A percentile compares a stretch with the other conserved stretches of the same genome.
phyloP scores from a whole-genome alignment of 2,329 filamentous ascomycete genomes.

The Cephalotrichum gorgonifer region DNA sequence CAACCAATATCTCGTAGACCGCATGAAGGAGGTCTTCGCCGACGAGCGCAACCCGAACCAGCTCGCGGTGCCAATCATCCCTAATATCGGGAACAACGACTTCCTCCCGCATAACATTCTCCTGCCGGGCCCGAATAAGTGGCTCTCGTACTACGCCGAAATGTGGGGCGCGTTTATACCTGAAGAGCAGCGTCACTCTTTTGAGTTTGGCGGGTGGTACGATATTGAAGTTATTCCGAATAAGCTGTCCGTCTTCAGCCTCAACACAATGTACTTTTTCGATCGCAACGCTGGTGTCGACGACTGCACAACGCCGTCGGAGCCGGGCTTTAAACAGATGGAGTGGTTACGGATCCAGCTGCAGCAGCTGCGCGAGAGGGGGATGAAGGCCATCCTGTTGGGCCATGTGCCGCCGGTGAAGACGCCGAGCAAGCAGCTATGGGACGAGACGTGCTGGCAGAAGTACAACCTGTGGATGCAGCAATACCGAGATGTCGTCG shows the following conservation, averaged over 20 bases:
- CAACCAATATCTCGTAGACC: constrained; percentile 66
- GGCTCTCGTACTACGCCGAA: constrained; percentile 65
- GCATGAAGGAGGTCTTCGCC: constrained; percentile 66
- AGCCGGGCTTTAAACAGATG: constrained; percentile 90
- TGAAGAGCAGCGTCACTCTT: constrained; percentile 82
- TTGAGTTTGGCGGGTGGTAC: constrained; percentile 91
- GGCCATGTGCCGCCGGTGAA: constrained; percentile 90
- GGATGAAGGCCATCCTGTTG: constrained; percentile 89
- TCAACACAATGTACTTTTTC: constrained; percentile 97
- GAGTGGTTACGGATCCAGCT: constrained; percentile 92
- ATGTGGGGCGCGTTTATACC: constrained; percentile 86
- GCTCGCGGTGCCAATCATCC: constrained; percentile 67
- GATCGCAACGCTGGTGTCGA: constrained; percentile 88
- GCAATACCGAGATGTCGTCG: constrained; percentile 83
- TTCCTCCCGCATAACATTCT: constrained; percentile 96
- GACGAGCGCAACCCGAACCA: constrained; percentile 39
- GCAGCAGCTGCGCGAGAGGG: constrained; percentile 66
- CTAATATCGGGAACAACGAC: constrained; percentile 94
- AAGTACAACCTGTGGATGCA: constrained; percentile 87
- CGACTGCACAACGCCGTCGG: constrained; percentile 66
- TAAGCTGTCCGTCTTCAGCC: constrained; percentile 77
- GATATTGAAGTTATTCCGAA: constrained; percentile 83
- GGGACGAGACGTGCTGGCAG: constrained; percentile 98
- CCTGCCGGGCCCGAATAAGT: constrained; percentile 71
- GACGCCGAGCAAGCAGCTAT: constrained; percentile 72